Evolutionary conservation across 2,329 filamentous ascomycete species (phyloP).

Genomic region (Stagonosporopsis rhizophila): DNA sequence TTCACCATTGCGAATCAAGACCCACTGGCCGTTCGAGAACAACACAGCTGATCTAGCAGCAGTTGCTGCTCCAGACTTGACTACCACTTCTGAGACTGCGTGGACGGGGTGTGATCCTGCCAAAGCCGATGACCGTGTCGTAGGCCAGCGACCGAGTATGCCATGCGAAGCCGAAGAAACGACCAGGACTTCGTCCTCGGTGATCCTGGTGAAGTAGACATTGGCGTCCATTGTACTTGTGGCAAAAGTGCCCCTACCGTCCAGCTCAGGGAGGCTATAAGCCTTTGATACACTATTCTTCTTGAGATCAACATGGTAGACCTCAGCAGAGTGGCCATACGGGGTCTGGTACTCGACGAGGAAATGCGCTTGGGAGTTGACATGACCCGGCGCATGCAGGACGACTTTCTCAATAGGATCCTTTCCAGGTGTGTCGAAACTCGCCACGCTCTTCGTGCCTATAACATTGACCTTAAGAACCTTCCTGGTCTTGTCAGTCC

Average conservation of each 20-base stretch:
- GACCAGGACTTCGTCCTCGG: slow-evolving; percentile 74
- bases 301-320: slow-evolving; percentile 82
- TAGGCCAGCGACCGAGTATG: slow-evolving; percentile 76
- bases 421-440: slow-evolving; percentile 53
- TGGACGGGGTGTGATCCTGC: slow-evolving; percentile 61
- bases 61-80: slow-evolving; percentile 70
- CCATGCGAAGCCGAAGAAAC: slow-evolving; percentile 78
- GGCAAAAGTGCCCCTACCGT: slow-evolving; percentile 77
- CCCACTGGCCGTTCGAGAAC: slow-evolving; percentile 74
- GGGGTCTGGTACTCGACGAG: slow-evolving; percentile 79
- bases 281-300: slow-evolving; percentile 74
- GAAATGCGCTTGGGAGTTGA: slow-evolving; percentile 80
- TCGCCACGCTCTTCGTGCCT: slow-evolving; percentile 54
- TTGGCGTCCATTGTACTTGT: slow-evolving; percentile 79
- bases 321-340: slow-evolving; percentile 77
- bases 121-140: slow-evolving; percentile 54
- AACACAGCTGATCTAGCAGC: slow-evolving; percentile 80
- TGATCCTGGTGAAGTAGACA: slow-evolving; percentile 87
- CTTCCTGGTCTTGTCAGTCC: slow-evolving; percentile 69
- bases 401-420: slow-evolving; percentile 59
- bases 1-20: slow-evolving; percentile 82
- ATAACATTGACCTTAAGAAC: slow-evolving; percentile 76
- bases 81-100: slow-evolving; percentile 81
- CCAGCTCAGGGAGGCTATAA: slow-evolving; percentile 77
- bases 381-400: slow-evolving; percentile 76